Evolutionary conservation across 225 moss, liverwort and hornwort species (phyloP).

Genomic region (Pseudoscleropodium purum): DNA sequence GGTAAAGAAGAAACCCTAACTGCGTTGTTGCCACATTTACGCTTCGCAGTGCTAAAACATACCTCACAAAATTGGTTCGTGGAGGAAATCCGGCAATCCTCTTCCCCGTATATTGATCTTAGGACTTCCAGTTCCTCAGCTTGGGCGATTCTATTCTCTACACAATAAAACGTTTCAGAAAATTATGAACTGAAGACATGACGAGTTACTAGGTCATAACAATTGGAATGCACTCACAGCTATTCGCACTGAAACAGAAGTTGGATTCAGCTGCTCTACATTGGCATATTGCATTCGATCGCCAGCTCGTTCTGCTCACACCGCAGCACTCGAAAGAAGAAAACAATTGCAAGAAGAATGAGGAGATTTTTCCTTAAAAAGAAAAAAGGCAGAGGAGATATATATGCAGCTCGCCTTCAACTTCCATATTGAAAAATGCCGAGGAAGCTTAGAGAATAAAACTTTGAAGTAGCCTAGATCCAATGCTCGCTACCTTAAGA

Average conservation of each 20-base stretch:
- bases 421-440: conserved; percentile 6
- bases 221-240: not conserved
- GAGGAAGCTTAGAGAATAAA: not conserved
- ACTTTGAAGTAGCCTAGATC: not conserved
- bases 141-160: conserved; percentile 38
- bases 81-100: conserved; percentile 19
- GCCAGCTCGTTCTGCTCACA: not conserved
- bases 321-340: not conserved
- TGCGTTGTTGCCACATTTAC: not conserved
- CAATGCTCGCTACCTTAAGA: not conserved
- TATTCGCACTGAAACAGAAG: not conserved
- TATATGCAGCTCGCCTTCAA: conserved; percentile 3
- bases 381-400: not conserved
- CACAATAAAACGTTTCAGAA: not conserved
- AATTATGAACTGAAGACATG: not conserved
- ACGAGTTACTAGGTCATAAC: not conserved
- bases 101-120: conserved; percentile 50
- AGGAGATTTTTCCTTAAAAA: not conserved
- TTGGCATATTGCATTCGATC: not conserved
- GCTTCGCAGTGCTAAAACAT: not conserved
- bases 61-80: conserved; percentile 34
- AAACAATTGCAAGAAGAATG: not conserved
- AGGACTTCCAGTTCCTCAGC: conserved; percentile 45
- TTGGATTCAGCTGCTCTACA: not conserved
- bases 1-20: conserved; percentile 4